Evolutionary conservation across 2,329 filamentous ascomycete genomes (phyloP).

Genomic region (Exserohilum turcica): DNA sequence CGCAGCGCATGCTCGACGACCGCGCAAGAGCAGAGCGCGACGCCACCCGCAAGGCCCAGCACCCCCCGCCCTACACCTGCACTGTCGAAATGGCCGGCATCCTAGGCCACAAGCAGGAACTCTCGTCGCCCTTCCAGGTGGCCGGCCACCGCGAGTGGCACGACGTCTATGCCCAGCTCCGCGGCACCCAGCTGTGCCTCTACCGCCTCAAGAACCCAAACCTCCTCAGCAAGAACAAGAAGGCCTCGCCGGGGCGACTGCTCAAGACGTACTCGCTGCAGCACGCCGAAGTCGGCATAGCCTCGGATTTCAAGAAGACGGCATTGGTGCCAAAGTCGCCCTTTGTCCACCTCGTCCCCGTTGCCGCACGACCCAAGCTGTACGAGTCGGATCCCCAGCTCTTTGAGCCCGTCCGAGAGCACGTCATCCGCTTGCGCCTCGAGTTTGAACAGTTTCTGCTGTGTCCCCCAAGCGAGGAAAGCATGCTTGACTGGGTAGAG

Average conservation of each 20-base stretch:
- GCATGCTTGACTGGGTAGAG: slow-evolving; percentile 72
- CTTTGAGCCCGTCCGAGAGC: slow-evolving; percentile 55
- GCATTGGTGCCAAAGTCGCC: slow-evolving; percentile 51
- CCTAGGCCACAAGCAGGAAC: slow-evolving; percentile 66
- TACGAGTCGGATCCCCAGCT: slow-evolving; percentile 55
- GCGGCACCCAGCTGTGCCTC: slow-evolving; percentile 71
- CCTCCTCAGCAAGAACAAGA: slow-evolving; percentile 53
- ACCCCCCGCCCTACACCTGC: slow-evolving; percentile 46
- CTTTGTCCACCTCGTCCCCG: slow-evolving; percentile 53
- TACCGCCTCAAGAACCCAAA: slow-evolving; percentile 65
- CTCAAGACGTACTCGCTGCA: slow-evolving; percentile 73
- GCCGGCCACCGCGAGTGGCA: slow-evolving; percentile 68
- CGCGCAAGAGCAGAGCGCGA: slow-evolving; percentile 28
- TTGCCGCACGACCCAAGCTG: slow-evolving; percentile 45
- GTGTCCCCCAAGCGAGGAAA: slow-evolving; percentile 67
- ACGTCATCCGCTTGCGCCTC: slow-evolving; percentile 72
- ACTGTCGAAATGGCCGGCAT: slow-evolving; percentile 40
- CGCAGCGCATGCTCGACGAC: slow-evolving; percentile 28
- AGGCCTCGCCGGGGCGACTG: slow-evolving; percentile 61
- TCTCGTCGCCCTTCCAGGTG: slow-evolving; percentile 67
- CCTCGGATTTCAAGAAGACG: slow-evolving; percentile 71
- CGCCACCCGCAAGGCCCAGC: slow-evolving; percentile 19
- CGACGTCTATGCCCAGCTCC: slow-evolving; percentile 66
- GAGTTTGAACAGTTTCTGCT: slow-evolving; percentile 77
- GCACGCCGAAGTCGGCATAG: slow-evolving; percentile 76